These are phyloP conservation scores for Tephrocybe sp. DNA, from an alignment of 768 basidiomycete species.

Conservation along the genomic window DNA sequence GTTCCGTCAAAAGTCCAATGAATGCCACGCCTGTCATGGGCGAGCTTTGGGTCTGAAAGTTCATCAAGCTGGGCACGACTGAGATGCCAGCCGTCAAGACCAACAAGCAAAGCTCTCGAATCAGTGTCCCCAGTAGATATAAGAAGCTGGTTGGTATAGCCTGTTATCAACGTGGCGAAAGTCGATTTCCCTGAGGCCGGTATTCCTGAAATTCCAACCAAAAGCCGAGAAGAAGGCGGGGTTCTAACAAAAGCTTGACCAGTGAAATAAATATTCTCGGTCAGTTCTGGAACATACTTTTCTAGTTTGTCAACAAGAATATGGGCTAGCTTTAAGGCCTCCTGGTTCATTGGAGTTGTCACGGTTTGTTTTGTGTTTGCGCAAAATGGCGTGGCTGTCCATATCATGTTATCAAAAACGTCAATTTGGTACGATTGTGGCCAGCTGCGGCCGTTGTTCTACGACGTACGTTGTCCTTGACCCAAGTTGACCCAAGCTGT, in stretches of 20 bases:
- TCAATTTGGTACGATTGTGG: slow-evolving; percentile 4
- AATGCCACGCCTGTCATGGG: slow-evolving; percentile 78
- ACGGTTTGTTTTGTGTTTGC: neutral
- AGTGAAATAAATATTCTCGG: neutral
- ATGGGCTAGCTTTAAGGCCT: slow-evolving; percentile 38
- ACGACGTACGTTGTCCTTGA: neutral
- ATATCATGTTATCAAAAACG: neutral
- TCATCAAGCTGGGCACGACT: slow-evolving; percentile 74
- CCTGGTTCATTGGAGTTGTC: slow-evolving; percentile 34
- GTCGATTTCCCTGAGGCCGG: slow-evolving; percentile 91
- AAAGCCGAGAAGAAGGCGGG: slow-evolving; percentile 43
- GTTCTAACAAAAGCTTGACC: slow-evolving; percentile 26
- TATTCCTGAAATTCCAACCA: slow-evolving; percentile 74
- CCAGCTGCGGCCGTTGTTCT: slow-evolving; percentile 7
- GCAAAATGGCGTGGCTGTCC: slow-evolving; percentile 1
- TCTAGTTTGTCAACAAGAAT: slow-evolving; percentile 35
- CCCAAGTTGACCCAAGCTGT: slow-evolving; percentile 3
- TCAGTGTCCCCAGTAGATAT: slow-evolving; percentile 7
- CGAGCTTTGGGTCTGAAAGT: slow-evolving; percentile 74
- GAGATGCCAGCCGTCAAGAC: slow-evolving; percentile 93
- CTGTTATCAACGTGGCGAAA: slow-evolving; percentile 59
- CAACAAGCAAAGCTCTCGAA: slow-evolving; percentile 61
- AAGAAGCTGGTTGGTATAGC: slow-evolving; percentile 49
- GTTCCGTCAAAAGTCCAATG: slow-evolving; percentile 90
- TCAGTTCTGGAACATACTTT: slow-evolving; percentile 30